Evolutionary conservation across 495 filamentous ascomycete species (phyloP), one percentile per base, ranked within the genome.

Genomic region (Aspergillus avenaceus): DNA sequence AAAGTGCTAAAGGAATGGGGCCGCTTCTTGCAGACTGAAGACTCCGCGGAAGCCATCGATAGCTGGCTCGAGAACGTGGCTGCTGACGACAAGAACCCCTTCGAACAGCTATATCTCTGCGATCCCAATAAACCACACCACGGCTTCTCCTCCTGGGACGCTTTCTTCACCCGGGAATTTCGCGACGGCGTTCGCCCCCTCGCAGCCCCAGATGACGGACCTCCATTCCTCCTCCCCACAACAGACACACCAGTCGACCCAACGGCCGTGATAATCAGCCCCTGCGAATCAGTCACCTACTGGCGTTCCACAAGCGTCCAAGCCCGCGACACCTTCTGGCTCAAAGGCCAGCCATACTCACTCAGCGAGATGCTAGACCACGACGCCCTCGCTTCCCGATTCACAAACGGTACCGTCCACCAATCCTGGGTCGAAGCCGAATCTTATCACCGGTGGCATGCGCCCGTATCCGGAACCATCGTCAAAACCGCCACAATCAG

Each of bases 121-220:
- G 49, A 14, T 18, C 34, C 34, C 16, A 16, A 16, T 21, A n/a
- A 5, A 1, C 3, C 14, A 3, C 19, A 43, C 22, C 41, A 18
- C 12, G 1, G 12, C 22, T 25, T 2, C 0, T 25, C 26, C 9
- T 24, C 27, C 25, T 27, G 7, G 9, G 3, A 22, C 3, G 22
- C 32, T 14, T 47, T 47, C 45, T 47, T 47, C 26, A 82, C 81
- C 37, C 56, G 68, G 57, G 71, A 63, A 24, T 82, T 76, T 8
- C 85, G 83, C 83, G 82, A 86, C 45, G 71, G 79, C 45, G 86
- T 85, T 64, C 86, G 86, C 67, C 83, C 79, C 4, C 79, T 83
- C 29, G 48, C 72, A 12, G 71, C 84, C 38, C 64, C 65, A 11
- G 52, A 65, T 0, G 54, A 58, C 21, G 64, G 74, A 2, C 74